phyloP scores from a whole-genome alignment of 2,329 filamentous ascomycete genomes.

The Sporothrix brunneoviolacea region DNA sequence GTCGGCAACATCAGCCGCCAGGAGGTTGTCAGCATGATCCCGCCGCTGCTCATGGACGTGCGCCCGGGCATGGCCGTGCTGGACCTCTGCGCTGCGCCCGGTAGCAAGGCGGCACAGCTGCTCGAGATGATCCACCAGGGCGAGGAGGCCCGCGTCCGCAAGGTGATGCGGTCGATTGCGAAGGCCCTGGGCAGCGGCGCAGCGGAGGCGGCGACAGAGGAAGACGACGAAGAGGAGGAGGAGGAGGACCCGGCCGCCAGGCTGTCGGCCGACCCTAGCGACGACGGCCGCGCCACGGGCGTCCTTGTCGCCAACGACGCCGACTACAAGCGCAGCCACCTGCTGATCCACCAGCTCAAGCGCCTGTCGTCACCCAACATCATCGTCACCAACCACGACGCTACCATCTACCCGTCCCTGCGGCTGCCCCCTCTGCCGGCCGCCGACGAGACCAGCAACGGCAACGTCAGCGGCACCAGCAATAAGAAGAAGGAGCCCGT shows the following conservation, averaged over 20 bases:
- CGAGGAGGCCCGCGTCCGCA: constrained; percentile 78
- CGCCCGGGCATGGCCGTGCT: constrained; percentile 86
- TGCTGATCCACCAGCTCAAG: constrained; percentile 97
- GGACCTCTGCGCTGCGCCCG: constrained; percentile 93
- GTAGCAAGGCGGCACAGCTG: constrained; percentile 93
- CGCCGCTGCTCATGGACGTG: constrained; percentile 85
- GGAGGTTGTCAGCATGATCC: constrained; percentile 98
- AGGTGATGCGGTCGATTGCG: constrained; percentile 53
- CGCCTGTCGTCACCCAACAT: constrained; percentile 92
- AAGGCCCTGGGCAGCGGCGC: constrained; percentile 49
- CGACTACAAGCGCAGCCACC: constrained; percentile 93
- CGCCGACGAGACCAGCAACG: constrained; percentile 38
- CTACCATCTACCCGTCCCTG: constrained; percentile 89
- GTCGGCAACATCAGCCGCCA: constrained; percentile 97
- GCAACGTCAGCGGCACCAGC: constrained; percentile 22
- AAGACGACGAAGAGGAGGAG: constrained; percentile 35
- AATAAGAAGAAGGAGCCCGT: neutral
- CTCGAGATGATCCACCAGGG: constrained; percentile 90
- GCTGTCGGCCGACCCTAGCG: constrained; percentile 54
- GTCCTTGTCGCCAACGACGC: constrained; percentile 92
- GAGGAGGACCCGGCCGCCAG: constrained; percentile 30
- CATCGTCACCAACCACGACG: constrained; percentile 96
- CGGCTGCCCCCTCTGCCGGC: constrained; percentile 57
- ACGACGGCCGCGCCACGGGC: constrained; percentile 83
- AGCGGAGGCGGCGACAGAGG: constrained; percentile 30